Percentiles rank a stretch among this genome's conserved stretches.
Conservation (phyloP, 768 basidiomycete genomes). For the Cystofilobasidium macerans region DNA sequence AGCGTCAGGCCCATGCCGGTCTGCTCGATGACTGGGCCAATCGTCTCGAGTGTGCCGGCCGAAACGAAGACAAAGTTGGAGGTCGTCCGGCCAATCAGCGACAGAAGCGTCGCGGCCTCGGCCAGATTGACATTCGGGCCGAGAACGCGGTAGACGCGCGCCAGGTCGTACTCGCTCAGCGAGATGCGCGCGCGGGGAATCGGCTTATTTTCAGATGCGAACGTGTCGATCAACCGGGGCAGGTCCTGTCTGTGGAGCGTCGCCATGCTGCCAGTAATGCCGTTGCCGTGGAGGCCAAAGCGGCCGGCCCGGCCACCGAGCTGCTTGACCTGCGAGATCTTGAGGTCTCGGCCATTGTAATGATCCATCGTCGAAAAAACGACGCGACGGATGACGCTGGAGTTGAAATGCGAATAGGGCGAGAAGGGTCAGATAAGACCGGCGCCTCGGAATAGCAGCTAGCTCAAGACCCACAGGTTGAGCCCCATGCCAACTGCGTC, state of each 20-base stretch:
- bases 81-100: constrained; percentile 32
- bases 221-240: constrained; percentile 47
- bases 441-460: too few species aligned
- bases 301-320: constrained; percentile 91
- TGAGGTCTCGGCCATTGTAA: constrained; percentile 51
- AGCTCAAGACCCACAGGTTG: constrained; percentile 55
- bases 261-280: constrained; percentile 53
- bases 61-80: constrained; percentile 32
- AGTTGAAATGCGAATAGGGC: not conserved
- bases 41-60: constrained; percentile 27
- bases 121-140: constrained; percentile 35
- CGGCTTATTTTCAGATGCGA: constrained; percentile 46
- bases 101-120: constrained; percentile 36
- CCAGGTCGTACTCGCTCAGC: constrained; percentile 30
- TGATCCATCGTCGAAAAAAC: constrained; percentile 65
- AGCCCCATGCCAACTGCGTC: constrained; percentile 97
- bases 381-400: constrained; percentile 80
- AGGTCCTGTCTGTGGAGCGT: constrained; percentile 58
- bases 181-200: constrained; percentile 49
- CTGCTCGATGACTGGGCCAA: constrained; percentile 35
- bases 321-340: constrained; percentile 74
- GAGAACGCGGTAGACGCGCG: constrained; percentile 35
- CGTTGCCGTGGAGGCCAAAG: constrained; percentile 55
- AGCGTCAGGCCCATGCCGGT: constrained; percentile 33
- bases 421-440: not conserved